Evolutionary conservation across 805 yeast genomes (phyloP).

Genomic region (Ogataea ganodermae): DNA sequence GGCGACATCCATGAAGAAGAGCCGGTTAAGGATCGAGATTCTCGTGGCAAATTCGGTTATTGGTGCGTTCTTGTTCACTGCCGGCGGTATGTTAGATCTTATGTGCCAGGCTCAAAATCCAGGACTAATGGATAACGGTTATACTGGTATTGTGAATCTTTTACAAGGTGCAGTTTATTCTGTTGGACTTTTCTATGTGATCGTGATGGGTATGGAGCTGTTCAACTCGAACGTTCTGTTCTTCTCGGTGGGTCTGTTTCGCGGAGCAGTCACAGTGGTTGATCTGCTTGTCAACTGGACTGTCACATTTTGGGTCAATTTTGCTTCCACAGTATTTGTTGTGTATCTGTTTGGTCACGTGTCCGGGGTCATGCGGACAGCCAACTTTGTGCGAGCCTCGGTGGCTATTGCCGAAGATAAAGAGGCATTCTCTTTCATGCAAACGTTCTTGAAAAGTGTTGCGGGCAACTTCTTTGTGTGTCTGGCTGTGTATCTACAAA

Average conservation of each 20-base stretch:
- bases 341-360: slow-evolving; percentile 62
- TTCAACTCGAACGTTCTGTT: slow-evolving; percentile 75
- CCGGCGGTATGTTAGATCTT: slow-evolving; percentile 73
- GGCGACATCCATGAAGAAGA: slow-evolving; percentile 83
- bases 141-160: slow-evolving; percentile 55
- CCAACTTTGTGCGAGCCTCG: slow-evolving; percentile 49
- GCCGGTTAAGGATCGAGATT: slow-evolving; percentile 62
- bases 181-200: slow-evolving; percentile 74
- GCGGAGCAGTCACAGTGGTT: slow-evolving; percentile 68
- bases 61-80: slow-evolving; percentile 68
- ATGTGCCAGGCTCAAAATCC: slow-evolving; percentile 56
- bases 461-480: slow-evolving; percentile 81
- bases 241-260: slow-evolving; percentile 64
- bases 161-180: slow-evolving; percentile 67
- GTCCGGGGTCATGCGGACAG: slow-evolving; percentile 49
- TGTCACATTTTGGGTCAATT: slow-evolving; percentile 66
- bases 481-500: slow-evolving; percentile 72
- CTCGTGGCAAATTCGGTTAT: slow-evolving; percentile 63
- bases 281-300: slow-evolving; percentile 68
- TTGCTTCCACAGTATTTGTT: slow-evolving; percentile 65
- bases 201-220: slow-evolving; percentile 72
- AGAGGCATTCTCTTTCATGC: slow-evolving; percentile 49
- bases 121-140: slow-evolving; percentile 36
- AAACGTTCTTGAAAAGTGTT: slow-evolving; percentile 67
- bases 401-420: slow-evolving; percentile 47